Evolutionary conservation across 176 grass and related monocot species (phyloP), one percentile per base, ranked within the genome.

Genomic region (Musa schizocarpa): DNA sequence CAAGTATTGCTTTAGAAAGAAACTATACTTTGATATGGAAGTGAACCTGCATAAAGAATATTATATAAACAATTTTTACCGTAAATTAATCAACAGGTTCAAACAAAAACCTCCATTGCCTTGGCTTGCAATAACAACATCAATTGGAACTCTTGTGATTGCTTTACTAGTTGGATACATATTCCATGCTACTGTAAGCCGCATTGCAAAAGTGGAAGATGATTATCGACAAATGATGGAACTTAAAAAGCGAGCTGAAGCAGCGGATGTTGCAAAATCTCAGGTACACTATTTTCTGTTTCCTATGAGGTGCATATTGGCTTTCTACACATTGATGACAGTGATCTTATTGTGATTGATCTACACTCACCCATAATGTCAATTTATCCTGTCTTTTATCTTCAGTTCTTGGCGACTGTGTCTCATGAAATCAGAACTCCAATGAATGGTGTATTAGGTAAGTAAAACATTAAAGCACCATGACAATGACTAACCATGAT

Each of bases 351-450:
- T 26, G 26, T 62, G 34, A 12, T 72, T 80, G 20, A 8, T 63
- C 53, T 72, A 13, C 56, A 13, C 68, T 24, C 27, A 2, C 68
- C 48, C 27, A 2, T 73, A 73, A 73, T 52, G 29, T 51, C 13
- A 19, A 59, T 17, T 9, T n/a, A 53, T 74, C 50, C 65, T 79
- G 70, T 77, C 25, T 54, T 63, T 66, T 56, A 11, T 65, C 20
- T 89, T 76, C 85, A 99, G 95, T 99, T 99, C 85, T 81, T 99
- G 85, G 95, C 95, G 63, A 99, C 95, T 19, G 95, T 99, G 84
- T 99, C 95, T 75, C 95, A 99, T 51, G 96, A 99, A 92, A 99
- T 99, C 59, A 89, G 96, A 86, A 99, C 96, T 76, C 96, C 96
- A 9, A 99, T 99, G 96, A 99, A 99, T 81, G 96, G 96, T 77